Evolutionary conservation across 352 stramenopile species (phyloP).

Genomic region (Globisporangium apiculatum): DNA sequence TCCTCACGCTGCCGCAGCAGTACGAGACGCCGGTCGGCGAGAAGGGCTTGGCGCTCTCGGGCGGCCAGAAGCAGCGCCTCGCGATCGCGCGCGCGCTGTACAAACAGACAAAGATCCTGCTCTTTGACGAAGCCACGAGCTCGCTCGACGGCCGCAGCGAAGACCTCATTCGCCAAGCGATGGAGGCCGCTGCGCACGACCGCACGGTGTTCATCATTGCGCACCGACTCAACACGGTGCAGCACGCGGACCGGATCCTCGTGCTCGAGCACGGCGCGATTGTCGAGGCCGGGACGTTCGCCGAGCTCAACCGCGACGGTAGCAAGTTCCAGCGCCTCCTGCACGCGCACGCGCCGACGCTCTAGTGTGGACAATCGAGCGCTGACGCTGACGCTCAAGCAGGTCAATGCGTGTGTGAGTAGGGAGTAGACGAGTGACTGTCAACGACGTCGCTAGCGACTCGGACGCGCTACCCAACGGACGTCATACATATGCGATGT

Average conservation of each 20-base stretch:
- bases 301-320: conserved; percentile 66
- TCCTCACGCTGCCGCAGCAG: conserved; percentile 81
- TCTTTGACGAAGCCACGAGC: conserved; percentile 84
- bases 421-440: too few species aligned
- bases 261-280: conserved; percentile 79
- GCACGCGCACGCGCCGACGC: conserved; percentile 37
- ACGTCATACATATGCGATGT: not conserved
- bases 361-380: too few species aligned
- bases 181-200: conserved; percentile 57
- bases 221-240: conserved; percentile 82
- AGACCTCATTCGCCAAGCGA: conserved; percentile 62
- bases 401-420: too few species aligned
- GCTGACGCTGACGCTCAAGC: too few species aligned
- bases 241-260: conserved; percentile 77
- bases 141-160: conserved; percentile 79
- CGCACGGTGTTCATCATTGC: conserved; percentile 81
- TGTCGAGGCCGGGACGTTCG: conserved; percentile 65
- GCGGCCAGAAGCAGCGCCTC: conserved; percentile 95
- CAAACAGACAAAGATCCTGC: conserved; percentile 71
- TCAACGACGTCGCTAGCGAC: too few species aligned
- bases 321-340: conserved; percentile 75
- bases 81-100: conserved; percentile 79
- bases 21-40: conserved; percentile 97
- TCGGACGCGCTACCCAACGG: too few species aligned
- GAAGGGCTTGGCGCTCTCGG: conserved; percentile 94